Percentiles rank a stretch among this genome's conserved stretches.
These are phyloP conservation scores for Rhodotorula taiwanensis DNA, from an alignment of 768 basidiomycete species.

Conservation along the genomic window DNA sequence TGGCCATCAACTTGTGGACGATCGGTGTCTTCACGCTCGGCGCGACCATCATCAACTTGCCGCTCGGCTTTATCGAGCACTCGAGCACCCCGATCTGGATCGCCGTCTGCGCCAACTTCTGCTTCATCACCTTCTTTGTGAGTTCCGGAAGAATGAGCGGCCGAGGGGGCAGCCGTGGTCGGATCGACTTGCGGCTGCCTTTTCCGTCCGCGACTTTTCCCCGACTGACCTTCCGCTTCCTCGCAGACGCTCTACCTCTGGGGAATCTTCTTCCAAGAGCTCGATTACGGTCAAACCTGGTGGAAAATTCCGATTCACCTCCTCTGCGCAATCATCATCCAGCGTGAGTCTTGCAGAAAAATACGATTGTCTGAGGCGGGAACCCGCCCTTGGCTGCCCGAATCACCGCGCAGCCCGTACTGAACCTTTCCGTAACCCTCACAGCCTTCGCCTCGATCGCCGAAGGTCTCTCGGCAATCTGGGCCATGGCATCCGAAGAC, in stretches of 20 bases:
- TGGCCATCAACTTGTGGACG: slow-evolving; percentile 43
- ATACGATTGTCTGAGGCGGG: too few relatives aligned
- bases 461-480: slow-evolving; percentile 43
- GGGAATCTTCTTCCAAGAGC: slow-evolving; percentile 42
- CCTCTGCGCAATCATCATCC: slow-evolving; percentile 39
- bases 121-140: slow-evolving; percentile 42
- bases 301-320: slow-evolving; percentile 39
- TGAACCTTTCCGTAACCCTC: neutral
- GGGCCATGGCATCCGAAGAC: slow-evolving; percentile 38
- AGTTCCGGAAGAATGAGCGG: too few relatives aligned
- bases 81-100: slow-evolving; percentile 43
- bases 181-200: too few relatives aligned
- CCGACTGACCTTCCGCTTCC: neutral
- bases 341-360: slow-evolving; percentile 15
- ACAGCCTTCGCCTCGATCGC: slow-evolving; percentile 41
- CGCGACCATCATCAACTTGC: slow-evolving; percentile 43
- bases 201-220: neutral
- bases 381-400: too few relatives aligned
- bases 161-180: too few relatives aligned
- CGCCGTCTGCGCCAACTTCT: slow-evolving; percentile 43
- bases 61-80: slow-evolving; percentile 42
- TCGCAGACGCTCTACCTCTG: slow-evolving; percentile 40
- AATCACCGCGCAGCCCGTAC: too few relatives aligned
- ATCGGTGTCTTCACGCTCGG: slow-evolving; percentile 42
- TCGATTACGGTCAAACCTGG: slow-evolving; percentile 41